Base-by-base conservation (phyloP, 2,329 filamentous ascomycete genomes). In the Ciborinia camelliae region DNA sequence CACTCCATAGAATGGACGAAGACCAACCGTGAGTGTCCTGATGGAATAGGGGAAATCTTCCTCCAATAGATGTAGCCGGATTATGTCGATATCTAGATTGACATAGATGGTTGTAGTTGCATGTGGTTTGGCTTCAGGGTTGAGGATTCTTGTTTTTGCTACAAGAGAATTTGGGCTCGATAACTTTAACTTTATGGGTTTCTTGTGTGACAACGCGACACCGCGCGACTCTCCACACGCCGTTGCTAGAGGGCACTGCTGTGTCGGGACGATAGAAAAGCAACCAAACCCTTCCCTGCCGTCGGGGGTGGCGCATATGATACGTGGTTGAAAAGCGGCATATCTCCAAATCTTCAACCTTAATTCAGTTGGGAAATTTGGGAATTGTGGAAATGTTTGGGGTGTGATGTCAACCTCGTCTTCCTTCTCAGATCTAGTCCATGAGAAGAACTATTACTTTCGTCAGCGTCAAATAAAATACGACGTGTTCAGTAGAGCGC, bases 271-370 rank as follows among this genome's bases (percentile, higher is more conserved):
- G 23, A 39, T 14, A 43, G 15, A 28, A 20, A 43, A 7, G 35
- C 9, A 2, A 9, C 12, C 12, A 8, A 37, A 12, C 8, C 3
- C 3, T 37, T 12, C 35, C 12, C 4, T 4, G 6, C 35, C 26
- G 53, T 20, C 18, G 23, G 6, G 10, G 20, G 5, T 8, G 26
- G 43, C 15, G 8, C 4, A 23, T 14, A 57, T 57, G 9, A 43
- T 12, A 8, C 53, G 37, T 14, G 53, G 39, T 26, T 41, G 23
- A 9, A 58, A n/a, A 30, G 2, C 20, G 3, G 54, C 54, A n/a
- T 30, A 23, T 15, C 8, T 58, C 54, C 54, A 58, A 28, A 58
- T 32, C 10, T 20, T 32, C 26, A 58, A 58, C 28, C 54, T 58
- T 23, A 32, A 30, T 15, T 58, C 39, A 15, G 23, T 3, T n/a